A percentile compares a stretch with the other conserved stretches of the same genome.
These are phyloP conservation scores for Zalerion maritima DNA, from an alignment of 495 filamentous ascomycete species.

Conservation along the genomic window DNA sequence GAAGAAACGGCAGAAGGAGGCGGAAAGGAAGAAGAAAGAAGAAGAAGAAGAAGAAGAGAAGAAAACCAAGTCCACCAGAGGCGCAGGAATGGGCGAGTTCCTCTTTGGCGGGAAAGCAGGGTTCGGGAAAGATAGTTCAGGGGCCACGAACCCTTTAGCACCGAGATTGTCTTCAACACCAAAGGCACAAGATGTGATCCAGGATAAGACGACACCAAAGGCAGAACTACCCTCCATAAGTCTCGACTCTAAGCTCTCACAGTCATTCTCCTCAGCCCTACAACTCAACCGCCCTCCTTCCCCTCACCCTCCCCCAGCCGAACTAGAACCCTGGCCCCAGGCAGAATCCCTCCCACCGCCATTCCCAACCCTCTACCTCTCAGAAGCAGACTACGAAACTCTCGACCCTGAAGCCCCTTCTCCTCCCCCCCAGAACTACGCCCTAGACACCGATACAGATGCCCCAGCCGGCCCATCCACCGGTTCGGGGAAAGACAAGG, in stretches of 20 bases:
- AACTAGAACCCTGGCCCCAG: conserved; percentile 60
- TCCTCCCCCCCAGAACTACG: conserved; percentile 29
- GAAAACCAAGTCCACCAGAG: conserved; percentile 5
- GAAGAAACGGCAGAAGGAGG: conserved; percentile 20
- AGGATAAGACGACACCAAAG: too few species aligned
- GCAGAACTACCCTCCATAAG: too few species aligned
- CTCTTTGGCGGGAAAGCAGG: conserved; percentile 36
- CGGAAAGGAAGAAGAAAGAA: conserved; percentile 21
- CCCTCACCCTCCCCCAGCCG: conserved; percentile 28
- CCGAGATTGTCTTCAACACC: too few species aligned
- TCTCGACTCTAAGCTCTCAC: too few species aligned
- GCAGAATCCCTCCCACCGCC: conserved; percentile 45
- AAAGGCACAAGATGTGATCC: too few species aligned
- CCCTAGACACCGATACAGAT: conserved; percentile 42
- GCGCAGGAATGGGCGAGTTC: conserved; percentile 38
- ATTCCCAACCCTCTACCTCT: conserved; percentile 63
- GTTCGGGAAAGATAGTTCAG: conserved; percentile 14
- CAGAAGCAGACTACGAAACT: conserved; percentile 82
- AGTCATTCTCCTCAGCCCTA: conserved; percentile 54
- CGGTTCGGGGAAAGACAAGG: conserved; percentile 51
- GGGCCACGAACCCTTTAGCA: conserved; percentile 43
- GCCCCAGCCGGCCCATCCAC: conserved; percentile 24
- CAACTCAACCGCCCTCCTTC: conserved; percentile 29
- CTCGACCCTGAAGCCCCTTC: conserved; percentile 39
- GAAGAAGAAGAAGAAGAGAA: conserved; percentile 15